Evolutionary conservation across 225 moss, liverwort and hornwort genomes (phyloP).

Genomic region (Asterella californica): DNA sequence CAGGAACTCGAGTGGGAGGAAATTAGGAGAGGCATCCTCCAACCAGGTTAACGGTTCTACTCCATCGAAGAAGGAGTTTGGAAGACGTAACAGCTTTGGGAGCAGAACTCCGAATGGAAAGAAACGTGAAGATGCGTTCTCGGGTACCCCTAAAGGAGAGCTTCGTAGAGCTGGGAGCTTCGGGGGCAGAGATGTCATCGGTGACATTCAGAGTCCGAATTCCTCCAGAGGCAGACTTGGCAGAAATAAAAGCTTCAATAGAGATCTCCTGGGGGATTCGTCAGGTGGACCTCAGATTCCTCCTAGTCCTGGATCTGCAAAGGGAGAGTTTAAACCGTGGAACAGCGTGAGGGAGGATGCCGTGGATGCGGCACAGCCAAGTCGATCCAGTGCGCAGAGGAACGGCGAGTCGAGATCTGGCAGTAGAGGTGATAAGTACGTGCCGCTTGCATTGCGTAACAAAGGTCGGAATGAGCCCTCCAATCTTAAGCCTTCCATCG

Average conservation of each 20-base stretch:
- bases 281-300: conserved; percentile 4
- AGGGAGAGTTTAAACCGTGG: conserved; percentile 23
- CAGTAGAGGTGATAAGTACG: conserved; percentile 10
- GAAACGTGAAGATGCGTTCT: conserved; percentile 12
- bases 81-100: conserved; percentile 25
- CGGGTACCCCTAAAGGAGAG: conserved; percentile 3
- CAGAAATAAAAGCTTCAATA: conserved; percentile 27
- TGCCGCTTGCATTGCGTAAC: not conserved
- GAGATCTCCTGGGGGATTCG: conserved; percentile 2
- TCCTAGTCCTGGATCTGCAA: conserved; percentile 14
- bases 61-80: conserved; percentile 7
- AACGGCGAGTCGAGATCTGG: conserved; percentile 9
- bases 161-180: conserved; percentile 18
- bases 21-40: not conserved
- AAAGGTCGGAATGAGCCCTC: conserved; percentile 12
- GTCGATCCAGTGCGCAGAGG: not conserved
- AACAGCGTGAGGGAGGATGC: conserved; percentile 27
- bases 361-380: conserved; percentile 32
- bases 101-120: conserved; percentile 9
- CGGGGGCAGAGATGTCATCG: conserved; percentile 18
- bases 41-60: conserved; percentile 1
- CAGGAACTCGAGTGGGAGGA: conserved; percentile 24
- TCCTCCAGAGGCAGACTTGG: conserved; percentile 16
- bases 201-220: conserved; percentile 4
- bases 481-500: conserved; percentile 5